Conservation (phyloP, 2,329 filamentous ascomycete species). For the Claviceps sp. region DNA sequence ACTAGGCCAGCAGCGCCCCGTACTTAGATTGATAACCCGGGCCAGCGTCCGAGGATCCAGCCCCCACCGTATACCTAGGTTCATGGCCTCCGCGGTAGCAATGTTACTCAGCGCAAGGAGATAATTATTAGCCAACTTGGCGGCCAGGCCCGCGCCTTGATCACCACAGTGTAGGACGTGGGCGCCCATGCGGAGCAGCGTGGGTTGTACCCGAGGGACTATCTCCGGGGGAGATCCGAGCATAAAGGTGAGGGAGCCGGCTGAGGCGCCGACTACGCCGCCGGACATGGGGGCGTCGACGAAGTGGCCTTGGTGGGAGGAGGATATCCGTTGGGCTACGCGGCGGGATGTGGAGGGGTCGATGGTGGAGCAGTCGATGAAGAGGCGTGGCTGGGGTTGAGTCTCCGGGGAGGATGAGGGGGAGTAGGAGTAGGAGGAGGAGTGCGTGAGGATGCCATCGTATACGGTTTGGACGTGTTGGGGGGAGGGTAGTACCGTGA, state of each 20-base stretch:
- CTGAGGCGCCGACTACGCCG: conserved; percentile 79
- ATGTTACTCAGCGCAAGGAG: conserved; percentile 88
- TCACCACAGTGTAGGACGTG: conserved; percentile 74
- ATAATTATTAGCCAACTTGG: conserved; percentile 96
- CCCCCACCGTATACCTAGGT: conserved; percentile 47
- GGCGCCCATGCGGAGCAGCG: conserved; percentile 73
- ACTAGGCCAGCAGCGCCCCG: conserved; percentile 90
- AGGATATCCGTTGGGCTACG: conserved; percentile 56
- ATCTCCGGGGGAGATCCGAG: conserved; percentile 56
- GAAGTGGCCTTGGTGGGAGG: conserved; percentile 58
- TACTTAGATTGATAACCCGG: conserved; percentile 82
- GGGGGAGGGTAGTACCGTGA: conserved; percentile 83
- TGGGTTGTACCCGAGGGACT: conserved; percentile 50
- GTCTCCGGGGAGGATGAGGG: conserved; percentile 17
- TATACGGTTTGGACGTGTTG: conserved; percentile 79
- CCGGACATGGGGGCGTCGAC: conserved; percentile 96
- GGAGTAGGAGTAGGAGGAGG: no score
- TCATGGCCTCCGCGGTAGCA: conserved; percentile 53
- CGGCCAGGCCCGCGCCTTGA: conserved; percentile 75
- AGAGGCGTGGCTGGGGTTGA: conserved; percentile 41
- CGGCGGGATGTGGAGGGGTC: conserved; percentile 73
- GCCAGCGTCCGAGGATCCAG: conserved; percentile 54
- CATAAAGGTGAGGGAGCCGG: conserved; percentile 92
- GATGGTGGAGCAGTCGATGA: conserved; percentile 95
- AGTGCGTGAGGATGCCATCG: conserved; percentile 47